Conservation (phyloP, 768 basidiomycete species). For the Megacollybia marginata region DNA sequence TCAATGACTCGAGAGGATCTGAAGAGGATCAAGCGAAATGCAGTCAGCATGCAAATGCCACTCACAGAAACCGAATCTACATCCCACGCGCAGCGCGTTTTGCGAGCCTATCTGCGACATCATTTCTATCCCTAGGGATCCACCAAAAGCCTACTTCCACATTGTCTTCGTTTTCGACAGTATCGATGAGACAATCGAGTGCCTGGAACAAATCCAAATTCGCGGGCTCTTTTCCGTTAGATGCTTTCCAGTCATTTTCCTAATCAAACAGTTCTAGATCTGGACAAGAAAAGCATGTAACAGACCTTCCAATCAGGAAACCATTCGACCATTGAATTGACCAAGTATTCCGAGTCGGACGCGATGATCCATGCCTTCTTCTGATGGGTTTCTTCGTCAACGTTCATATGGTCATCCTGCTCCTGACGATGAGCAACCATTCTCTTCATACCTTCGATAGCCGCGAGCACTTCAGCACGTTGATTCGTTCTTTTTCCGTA, state of each 20-base stretch:
- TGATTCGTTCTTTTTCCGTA: background rate
- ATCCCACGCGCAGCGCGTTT: background rate
- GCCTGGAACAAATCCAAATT: background rate
- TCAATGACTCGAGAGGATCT: too few species aligned
- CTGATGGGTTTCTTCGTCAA: background rate
- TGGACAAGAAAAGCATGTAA: background rate
- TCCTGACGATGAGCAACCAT: background rate
- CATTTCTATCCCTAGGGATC: background rate
- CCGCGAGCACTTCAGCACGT: background rate
- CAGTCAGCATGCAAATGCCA: too few species aligned
- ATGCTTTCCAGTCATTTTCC: background rate
- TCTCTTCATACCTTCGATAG: background rate
- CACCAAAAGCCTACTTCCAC: background rate
- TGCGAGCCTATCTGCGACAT: background rate
- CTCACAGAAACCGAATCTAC: too few species aligned
- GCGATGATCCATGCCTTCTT: background rate
- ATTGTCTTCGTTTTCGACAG: background rate
- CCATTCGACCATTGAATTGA: background rate
- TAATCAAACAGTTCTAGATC: background rate
- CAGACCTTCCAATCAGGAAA: background rate
- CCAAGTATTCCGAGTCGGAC: background rate
- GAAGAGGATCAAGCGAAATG: too few species aligned
- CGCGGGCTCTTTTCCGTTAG: background rate
- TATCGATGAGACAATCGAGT: background rate
- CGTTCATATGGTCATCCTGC: background rate